Evolutionary conservation across 1,139 yeast species (phyloP).

Genomic region (Eremothecium sinecaudum): DNA sequence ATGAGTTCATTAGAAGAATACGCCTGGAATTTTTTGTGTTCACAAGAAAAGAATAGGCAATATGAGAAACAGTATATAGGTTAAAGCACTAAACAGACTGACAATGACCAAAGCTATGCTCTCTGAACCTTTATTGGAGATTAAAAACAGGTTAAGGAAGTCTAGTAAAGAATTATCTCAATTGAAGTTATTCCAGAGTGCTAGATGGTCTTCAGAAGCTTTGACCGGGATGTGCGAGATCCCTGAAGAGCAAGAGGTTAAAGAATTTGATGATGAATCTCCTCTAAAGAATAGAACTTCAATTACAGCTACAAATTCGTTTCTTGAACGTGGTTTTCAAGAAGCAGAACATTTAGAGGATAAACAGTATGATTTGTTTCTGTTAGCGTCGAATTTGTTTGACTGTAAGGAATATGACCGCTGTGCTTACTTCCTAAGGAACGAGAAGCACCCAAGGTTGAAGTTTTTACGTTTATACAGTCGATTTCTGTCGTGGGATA

Average conservation of each 20-base stretch:
- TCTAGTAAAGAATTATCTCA: constrained; percentile 36
- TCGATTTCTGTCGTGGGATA: constrained; percentile 62
- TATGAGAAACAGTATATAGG: too few species aligned
- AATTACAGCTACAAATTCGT: not conserved
- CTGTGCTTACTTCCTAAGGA: constrained; percentile 51
- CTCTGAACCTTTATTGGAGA: constrained; percentile 14
- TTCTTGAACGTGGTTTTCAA: not conserved
- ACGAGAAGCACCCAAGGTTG: constrained; percentile 46
- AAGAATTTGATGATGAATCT: constrained; percentile 14
- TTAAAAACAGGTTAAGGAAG: constrained; percentile 32
- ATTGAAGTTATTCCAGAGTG: constrained; percentile 53
- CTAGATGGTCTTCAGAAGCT: constrained; percentile 83
- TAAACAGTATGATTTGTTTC: constrained; percentile 38
- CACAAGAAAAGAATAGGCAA: constrained; percentile 1
- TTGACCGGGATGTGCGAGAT: constrained; percentile 41
- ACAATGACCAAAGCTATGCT: constrained; percentile 3
- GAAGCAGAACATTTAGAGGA: constrained; percentile 3
- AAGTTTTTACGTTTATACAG: constrained; percentile 62
- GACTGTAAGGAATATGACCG: constrained; percentile 81
- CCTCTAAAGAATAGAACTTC: constrained; percentile 12
- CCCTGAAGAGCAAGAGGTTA: constrained; percentile 9
- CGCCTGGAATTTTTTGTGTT: constrained; percentile 5
- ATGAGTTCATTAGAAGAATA: too few species aligned
- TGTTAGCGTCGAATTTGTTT: constrained; percentile 67
- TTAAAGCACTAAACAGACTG: too few species aligned